Percentiles rank a stretch among this genome's conserved stretches.
These are phyloP conservation scores for Ziziphus jujuba DNA, from an alignment of 306 rosid species.

Conservation along the genomic window DNA sequence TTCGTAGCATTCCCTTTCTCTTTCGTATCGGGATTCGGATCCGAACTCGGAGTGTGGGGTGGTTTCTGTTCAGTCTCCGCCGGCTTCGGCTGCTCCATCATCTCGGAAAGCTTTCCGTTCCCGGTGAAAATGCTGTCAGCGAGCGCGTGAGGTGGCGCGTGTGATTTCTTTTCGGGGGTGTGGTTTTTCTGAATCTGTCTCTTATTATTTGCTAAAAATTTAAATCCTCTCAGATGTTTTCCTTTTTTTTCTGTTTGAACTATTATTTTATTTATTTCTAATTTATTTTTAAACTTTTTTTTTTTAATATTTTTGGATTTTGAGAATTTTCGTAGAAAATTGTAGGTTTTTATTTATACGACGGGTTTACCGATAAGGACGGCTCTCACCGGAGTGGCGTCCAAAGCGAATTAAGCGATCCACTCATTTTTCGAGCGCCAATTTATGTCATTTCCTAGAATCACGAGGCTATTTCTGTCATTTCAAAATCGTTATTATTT, in stretches of 20 bases:
- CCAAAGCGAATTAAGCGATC: neutral
- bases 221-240: neutral
- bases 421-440: conserved; percentile 13
- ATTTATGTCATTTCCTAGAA: neutral
- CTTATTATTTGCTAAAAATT: neutral
- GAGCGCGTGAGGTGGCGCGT: conserved; percentile 29
- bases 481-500: too few relatives aligned
- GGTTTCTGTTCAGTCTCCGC: conserved; percentile 20
- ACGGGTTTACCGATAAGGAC: conserved; percentile 24
- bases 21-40: conserved; percentile 23
- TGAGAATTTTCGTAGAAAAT: neutral
- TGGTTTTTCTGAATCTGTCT: neutral
- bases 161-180: neutral
- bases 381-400: conserved; percentile 6
- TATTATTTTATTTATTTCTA: neutral
- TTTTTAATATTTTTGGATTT: neutral
- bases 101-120: neutral
- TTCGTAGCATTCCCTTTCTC: conserved; percentile 18
- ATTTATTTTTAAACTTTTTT: neutral
- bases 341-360: neutral
- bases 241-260: neutral
- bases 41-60: neutral
- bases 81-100: conserved; percentile 53
- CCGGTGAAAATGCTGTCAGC: neutral
- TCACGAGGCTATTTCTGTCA: too few relatives aligned